Base-by-base conservation (phyloP, 306 rosid genomes). In the Castanea crenata region DNA sequence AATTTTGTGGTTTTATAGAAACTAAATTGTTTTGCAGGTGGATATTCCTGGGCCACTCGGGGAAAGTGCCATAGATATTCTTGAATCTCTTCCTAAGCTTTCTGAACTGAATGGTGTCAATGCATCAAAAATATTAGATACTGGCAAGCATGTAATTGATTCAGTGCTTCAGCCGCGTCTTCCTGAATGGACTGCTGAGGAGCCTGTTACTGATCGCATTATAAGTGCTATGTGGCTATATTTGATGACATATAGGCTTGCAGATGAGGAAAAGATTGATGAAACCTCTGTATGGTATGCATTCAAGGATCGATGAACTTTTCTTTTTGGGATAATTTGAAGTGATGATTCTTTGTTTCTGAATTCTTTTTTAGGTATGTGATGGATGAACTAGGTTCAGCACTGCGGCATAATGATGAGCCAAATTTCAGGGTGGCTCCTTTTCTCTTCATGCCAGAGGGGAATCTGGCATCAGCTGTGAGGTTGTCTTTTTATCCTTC, bases 381-480 rank as follows among this genome's bases (percentile, higher is more conserved):
- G 85, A 92, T 94, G 97, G 99, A 94, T 84, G 99, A 94, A 80
- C 88, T 94, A 4, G 99, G 99, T 76, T 94, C 99, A 76, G 97
- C 97, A 83, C 84, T 94, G 83, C 80, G 87, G 82, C 97, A 92
- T 64, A 92, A 97, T 78, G 99, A 92, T 87, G 91, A 88, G 56
- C 92, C 97, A 81, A 81, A 91, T 86, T 94, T 94, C 86, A 91
- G 87, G 79, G 91, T 92, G 56, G 92, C 97, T 16, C 97, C 97
- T 61, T 92, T 94, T 83, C 93, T 94, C 74, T 94, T 87, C 89
- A 94, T 94, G 97, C 97, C 92, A 8, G 92, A 92, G 83, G 97
- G 97, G 65, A 85, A 83, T 55, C 85, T 94, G 32, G 90, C 83
- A 58, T 94, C 99, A 52, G 99, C 97, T 62, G 91, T 90, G 78